Conservation (phyloP, 2,329 filamentous ascomycete genomes). For the Bipolaris victoriae region DNA sequence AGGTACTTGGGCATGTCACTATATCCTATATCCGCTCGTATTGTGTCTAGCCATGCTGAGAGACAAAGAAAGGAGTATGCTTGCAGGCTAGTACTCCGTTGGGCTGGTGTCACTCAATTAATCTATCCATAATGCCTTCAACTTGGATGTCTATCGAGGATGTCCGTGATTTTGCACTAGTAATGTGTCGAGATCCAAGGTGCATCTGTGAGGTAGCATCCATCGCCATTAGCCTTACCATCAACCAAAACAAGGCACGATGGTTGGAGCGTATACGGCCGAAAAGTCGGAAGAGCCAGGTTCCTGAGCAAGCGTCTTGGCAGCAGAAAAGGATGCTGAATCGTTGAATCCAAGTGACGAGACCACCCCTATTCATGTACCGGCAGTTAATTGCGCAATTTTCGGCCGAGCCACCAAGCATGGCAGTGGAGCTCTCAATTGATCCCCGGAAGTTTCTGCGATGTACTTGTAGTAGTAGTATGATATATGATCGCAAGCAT, state of each 20-base stretch:
- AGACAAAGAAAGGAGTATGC: neutral
- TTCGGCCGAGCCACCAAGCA: conserved; percentile 3
- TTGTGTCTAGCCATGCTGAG: neutral
- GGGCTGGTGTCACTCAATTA: neutral
- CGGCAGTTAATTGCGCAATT: neutral
- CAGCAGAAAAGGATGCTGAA: neutral
- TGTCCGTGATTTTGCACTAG: neutral
- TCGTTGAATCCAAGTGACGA: neutral
- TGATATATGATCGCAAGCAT: neutral
- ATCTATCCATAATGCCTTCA: neutral
- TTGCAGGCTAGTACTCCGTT: no score
- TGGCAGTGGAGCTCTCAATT: neutral
- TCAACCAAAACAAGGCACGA: neutral
- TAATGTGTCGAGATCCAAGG: neutral
- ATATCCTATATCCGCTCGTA: neutral
- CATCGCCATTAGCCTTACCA: neutral
- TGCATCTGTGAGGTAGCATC: neutral
- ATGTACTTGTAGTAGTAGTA: no score
- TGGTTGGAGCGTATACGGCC: neutral
- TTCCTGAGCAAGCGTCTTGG: conserved; percentile 10
- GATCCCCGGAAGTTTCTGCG: neutral
- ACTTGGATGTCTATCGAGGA: neutral
- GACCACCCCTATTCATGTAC: neutral
- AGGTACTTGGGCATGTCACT: neutral
- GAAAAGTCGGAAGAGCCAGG: neutral